Percentiles rank a stretch among this genome's conserved stretches.
Evolutionary conservation across 2,329 filamentous ascomycete genomes (phyloP).

Genomic region (Pestalotiopsis sp.): DNA sequence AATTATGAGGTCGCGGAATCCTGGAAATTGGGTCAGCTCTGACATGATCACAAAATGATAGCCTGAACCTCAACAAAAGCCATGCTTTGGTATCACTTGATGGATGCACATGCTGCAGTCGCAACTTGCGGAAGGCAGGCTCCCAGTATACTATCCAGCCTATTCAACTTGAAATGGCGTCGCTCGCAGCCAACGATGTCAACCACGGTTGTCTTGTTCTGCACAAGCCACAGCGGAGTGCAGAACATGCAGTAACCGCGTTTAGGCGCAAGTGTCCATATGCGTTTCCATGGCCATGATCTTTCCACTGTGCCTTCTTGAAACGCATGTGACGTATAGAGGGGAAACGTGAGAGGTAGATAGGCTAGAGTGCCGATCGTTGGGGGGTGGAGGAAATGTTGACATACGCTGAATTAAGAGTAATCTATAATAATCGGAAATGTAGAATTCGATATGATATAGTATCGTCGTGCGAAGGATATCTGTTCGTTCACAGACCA

Average conservation of each 20-base stretch:
- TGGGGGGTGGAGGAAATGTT: background rate
- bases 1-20: slow-evolving; percentile 2
- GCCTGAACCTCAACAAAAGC: background rate
- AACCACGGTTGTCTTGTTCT: background rate
- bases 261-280: background rate
- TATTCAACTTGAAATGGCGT: background rate
- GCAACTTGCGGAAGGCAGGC: background rate
- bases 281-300: background rate
- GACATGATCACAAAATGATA: background rate
- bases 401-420: background rate
- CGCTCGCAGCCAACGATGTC: background rate
- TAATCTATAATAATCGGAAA: background rate
- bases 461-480: background rate
- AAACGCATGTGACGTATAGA: background rate
- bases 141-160: background rate
- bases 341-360: background rate
- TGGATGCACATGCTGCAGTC: background rate
- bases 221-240: background rate
- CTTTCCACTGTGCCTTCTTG: background rate
- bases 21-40: slow-evolving; percentile 7
- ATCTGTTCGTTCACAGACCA: background rate
- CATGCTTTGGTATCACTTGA: background rate
- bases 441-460: background rate
- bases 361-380: background rate
- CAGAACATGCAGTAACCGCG: background rate